These are phyloP conservation scores for Alliaria petiolata DNA, from an alignment of 345 rosid genomes.

Conservation along the genomic window DNA sequence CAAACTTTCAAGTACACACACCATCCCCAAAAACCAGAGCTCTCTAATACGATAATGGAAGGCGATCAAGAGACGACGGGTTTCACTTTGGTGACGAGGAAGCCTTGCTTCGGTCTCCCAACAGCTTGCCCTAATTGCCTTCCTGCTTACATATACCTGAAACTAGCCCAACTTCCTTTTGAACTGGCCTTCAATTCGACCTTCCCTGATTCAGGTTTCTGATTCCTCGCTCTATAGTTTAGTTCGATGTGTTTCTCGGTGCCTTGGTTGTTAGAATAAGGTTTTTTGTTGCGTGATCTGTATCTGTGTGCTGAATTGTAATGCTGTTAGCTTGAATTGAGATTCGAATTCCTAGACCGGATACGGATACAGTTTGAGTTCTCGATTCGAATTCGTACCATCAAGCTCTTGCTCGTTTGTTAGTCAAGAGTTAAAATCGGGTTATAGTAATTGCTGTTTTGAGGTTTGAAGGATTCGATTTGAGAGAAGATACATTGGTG, in stretches of 20 bases:
- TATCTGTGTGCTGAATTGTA: background rate
- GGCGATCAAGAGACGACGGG: constrained; percentile 33
- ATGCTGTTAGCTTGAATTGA: background rate
- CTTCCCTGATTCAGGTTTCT: constrained; percentile 83
- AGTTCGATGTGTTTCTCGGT: background rate
- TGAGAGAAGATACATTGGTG: background rate
- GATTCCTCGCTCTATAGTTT: background rate
- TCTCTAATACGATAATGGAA: constrained; percentile 30
- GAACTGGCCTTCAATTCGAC: constrained; percentile 55
- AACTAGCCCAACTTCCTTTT: constrained; percentile 63
- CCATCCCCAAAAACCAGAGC: background rate
- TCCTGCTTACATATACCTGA: constrained; percentile 83
- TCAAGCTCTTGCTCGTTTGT: background rate
- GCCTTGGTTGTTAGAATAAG: no score
- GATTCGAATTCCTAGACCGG: background rate
- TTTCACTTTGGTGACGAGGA: constrained; percentile 58
- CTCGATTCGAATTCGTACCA: background rate
- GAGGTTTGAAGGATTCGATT: background rate
- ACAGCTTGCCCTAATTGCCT: constrained; percentile 90
- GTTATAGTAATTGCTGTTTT: background rate
- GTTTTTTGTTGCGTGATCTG: background rate
- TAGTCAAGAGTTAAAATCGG: background rate
- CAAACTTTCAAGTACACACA: background rate
- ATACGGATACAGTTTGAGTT: background rate
- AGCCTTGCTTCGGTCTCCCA: constrained; percentile 74